These are phyloP conservation scores for Aspergillus sp. DNA, from an alignment of 2,329 filamentous ascomycete genomes.

Conservation along the genomic window DNA sequence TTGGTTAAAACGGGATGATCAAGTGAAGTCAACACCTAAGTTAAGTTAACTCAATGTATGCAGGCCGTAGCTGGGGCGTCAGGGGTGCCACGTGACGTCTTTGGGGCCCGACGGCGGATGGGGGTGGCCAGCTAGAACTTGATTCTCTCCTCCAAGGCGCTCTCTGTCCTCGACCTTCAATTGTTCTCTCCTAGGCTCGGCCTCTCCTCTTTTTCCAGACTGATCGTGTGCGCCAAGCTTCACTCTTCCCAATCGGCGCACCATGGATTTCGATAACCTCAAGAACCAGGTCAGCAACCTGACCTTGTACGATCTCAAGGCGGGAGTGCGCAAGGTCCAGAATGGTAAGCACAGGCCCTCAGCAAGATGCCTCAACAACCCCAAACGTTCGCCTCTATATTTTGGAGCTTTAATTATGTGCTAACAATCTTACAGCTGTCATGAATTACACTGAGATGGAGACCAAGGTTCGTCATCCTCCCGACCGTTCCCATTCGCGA, in stretches of 20 bases:
- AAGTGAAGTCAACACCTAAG: too few relatives aligned
- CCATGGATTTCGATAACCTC: slow-evolving; percentile 82
- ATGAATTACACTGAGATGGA: slow-evolving; percentile 99
- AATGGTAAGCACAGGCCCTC: slow-evolving; percentile 68
- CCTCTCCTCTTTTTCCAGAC: neutral
- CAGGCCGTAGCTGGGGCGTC: slow-evolving; percentile 12
- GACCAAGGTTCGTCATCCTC: slow-evolving; percentile 52
- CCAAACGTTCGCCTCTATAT: neutral
- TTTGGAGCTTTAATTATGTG: neutral
- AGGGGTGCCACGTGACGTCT: slow-evolving; percentile 34
- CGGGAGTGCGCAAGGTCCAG: slow-evolving; percentile 89
- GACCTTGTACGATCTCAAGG: slow-evolving; percentile 93
- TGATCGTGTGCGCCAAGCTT: slow-evolving; percentile 15
- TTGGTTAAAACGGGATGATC: too few relatives aligned
- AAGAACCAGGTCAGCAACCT: slow-evolving; percentile 88
- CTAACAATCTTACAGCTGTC: slow-evolving; percentile 62
- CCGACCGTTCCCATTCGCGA: slow-evolving; percentile 13
- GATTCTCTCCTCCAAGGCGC: slow-evolving; percentile 14
- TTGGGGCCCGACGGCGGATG: slow-evolving; percentile 20
- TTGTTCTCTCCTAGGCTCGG: slow-evolving; percentile 1
- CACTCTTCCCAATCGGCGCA: slow-evolving; percentile 20
- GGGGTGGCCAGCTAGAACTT: slow-evolving; percentile 13
- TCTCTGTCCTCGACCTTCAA: neutral
- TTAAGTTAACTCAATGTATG: too few relatives aligned
- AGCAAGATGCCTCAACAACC: neutral